Percentiles rank a stretch among this genome's conserved stretches.
These are phyloP conservation scores for Pulveroboletus sp. DNA, from an alignment of 768 basidiomycete genomes.

Conservation along the genomic window DNA sequence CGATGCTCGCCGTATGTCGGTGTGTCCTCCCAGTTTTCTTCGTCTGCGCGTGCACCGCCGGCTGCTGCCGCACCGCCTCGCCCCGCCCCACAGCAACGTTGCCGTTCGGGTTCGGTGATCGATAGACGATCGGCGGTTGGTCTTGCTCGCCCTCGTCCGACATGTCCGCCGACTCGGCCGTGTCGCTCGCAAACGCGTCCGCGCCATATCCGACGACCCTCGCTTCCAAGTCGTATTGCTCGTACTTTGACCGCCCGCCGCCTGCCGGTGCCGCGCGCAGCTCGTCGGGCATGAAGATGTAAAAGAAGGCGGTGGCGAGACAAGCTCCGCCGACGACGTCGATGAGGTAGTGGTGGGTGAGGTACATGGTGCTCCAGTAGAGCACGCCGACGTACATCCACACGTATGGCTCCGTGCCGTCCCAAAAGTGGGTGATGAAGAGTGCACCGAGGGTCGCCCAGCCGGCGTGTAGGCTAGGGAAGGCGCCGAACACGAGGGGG, in stretches of 20 bases:
- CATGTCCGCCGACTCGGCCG: constrained; percentile 49
- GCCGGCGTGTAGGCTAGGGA: constrained; percentile 90
- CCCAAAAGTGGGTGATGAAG: constrained; percentile 94
- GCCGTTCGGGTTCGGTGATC: constrained; percentile 51
- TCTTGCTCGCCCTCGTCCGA: constrained; percentile 61
- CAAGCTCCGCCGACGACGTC: constrained; percentile 94
- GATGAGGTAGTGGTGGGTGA: constrained; percentile 97
- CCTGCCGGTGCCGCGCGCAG: constrained; percentile 57
- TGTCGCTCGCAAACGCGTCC: constrained; percentile 32
- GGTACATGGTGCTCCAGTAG: constrained; percentile 99
- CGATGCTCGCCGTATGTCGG: constrained; percentile 80
- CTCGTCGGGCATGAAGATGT: constrained; percentile 80
- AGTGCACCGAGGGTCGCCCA: constrained; percentile 90
- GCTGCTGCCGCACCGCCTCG: background rate
- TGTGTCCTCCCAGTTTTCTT: constrained; percentile 43
- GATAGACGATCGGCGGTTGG: constrained; percentile 60
- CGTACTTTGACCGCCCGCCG: constrained; percentile 56
- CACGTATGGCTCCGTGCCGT: constrained; percentile 56
- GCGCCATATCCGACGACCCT: constrained; percentile 25
- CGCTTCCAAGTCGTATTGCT: constrained; percentile 70
- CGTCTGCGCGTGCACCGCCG: constrained; percentile 4
- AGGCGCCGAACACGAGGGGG: constrained; percentile 94
- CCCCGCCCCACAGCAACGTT: background rate
- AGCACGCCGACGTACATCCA: constrained; percentile 84
- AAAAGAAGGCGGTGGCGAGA: constrained; percentile 84